Conservation (phyloP, 31 red algal genomes). For the Bonnemaisonia californica region DNA sequence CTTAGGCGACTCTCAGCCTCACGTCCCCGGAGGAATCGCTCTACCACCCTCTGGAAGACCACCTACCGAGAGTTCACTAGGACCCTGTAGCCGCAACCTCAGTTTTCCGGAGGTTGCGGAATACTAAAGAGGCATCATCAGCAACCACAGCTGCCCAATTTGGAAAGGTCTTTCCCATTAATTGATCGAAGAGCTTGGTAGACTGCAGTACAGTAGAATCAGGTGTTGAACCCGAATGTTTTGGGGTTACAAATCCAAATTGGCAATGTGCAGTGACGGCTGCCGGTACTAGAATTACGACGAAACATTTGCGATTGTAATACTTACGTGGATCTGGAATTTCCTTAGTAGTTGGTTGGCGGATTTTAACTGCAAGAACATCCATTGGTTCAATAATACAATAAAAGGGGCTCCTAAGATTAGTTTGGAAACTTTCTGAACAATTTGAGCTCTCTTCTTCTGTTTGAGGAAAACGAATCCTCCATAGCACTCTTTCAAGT, state of each 20-base stretch:
- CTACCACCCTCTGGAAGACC: no score
- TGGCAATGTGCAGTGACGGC: no score
- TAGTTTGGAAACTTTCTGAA: background rate
- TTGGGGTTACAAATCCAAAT: no score
- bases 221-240: background rate
- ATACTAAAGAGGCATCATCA: no score
- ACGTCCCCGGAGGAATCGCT: no score
- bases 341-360: background rate
- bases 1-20: no score
- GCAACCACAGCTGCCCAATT: constrained; percentile 21
- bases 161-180: background rate
- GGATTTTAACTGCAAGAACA: background rate
- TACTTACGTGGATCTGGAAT: background rate
- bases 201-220: background rate
- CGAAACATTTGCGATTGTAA: no score
- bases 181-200: background rate
- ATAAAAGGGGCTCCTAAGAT: background rate
- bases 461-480: constrained; percentile 2
- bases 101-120: no score
- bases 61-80: no score
- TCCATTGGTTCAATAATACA: background rate
- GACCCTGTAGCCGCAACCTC: no score
- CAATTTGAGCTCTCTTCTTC: background rate
- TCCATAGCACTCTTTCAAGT: background rate
- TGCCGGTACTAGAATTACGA: no score